A percentile compares a stretch with the other conserved stretches of the same genome.
These are phyloP conservation scores for Phlyctochytrium arcticum DNA, from an alignment of 192 early-diverging fungal genomes.

Conservation along the genomic window DNA sequence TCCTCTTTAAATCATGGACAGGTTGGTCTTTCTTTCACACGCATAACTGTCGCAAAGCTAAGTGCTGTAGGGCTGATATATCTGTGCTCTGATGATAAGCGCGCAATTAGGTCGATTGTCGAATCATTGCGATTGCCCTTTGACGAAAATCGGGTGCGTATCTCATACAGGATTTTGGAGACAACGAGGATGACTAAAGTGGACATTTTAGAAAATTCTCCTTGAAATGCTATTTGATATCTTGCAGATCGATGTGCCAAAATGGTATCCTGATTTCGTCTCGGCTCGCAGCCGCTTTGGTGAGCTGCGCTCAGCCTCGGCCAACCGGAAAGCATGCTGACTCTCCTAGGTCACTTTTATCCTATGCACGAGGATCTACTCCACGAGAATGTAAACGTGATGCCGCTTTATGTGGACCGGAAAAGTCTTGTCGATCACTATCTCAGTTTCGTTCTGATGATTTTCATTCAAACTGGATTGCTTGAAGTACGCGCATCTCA, in stretches of 20 bases:
- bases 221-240: conserved; percentile 80
- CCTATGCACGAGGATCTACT: conserved; percentile 15
- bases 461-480: conserved; percentile 74
- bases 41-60: background rate
- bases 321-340: background rate
- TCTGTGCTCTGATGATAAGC: conserved; percentile 67
- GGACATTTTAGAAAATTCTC: conserved; percentile 58
- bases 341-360: conserved; percentile 6
- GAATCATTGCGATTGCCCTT: conserved; percentile 65
- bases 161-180: background rate
- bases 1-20: conserved; percentile 73
- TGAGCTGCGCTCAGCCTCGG: background rate
- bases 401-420: conserved; percentile 30
- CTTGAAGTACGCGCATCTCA: conserved; percentile 26
- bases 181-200: background rate
- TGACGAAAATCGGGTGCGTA: conserved; percentile 63
- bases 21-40: conserved; percentile 4
- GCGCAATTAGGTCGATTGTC: conserved; percentile 65
- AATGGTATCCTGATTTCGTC: conserved; percentile 36
- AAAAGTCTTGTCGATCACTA: conserved; percentile 67
- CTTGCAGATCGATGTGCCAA: conserved; percentile 66
- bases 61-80: conserved; percentile 59
- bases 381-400: background rate
- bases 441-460: conserved; percentile 61
- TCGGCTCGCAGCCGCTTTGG: conserved; percentile 5